Conservation (phyloP, 306 rosid species). For the Coriaria nepalensis region DNA sequence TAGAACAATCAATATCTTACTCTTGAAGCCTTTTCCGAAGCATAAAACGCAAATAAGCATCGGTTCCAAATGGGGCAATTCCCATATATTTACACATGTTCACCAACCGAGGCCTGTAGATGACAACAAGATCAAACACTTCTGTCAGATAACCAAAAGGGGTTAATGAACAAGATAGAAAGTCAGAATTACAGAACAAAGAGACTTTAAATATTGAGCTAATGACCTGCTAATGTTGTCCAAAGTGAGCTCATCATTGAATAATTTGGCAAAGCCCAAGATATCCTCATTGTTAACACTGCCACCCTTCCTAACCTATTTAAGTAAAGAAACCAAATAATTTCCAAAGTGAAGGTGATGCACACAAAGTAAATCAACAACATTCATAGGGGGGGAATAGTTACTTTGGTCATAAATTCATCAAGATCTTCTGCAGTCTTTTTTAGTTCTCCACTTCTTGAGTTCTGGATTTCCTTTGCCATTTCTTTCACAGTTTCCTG, state of each 20-base stretch:
- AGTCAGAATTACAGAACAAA: constrained; percentile 6
- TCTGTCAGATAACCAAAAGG: constrained; percentile 5
- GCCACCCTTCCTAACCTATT: constrained; percentile 74
- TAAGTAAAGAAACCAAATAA: constrained; percentile 8
- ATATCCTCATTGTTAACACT: constrained; percentile 78
- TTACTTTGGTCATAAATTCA: constrained; percentile 58
- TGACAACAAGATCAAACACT: constrained; percentile 14
- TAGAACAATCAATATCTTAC: constrained; percentile 29
- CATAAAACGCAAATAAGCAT: constrained; percentile 90
- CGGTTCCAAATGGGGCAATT: constrained; percentile 74
- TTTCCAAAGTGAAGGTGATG: constrained; percentile 1
- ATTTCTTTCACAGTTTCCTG: constrained; percentile 97
- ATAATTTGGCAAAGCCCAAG: constrained; percentile 87
- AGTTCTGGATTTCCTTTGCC: constrained; percentile 93
- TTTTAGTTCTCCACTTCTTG: constrained; percentile 79
- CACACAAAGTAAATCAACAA: not conserved
- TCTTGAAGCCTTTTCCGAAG: constrained; percentile 56
- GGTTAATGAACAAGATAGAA: not conserved
- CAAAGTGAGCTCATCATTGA: constrained; percentile 91
- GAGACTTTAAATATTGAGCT: not conserved
- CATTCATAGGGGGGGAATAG: constrained; percentile 2
- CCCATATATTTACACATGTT: constrained; percentile 99
- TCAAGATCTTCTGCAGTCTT: constrained; percentile 94
- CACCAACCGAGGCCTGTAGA: constrained; percentile 80
- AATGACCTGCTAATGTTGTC: constrained; percentile 87